Percentiles rank a stretch among this genome's conserved stretches.
Evolutionary conservation across 306 rosid genomes (phyloP).

Genomic region (Lotus japonicus): DNA sequence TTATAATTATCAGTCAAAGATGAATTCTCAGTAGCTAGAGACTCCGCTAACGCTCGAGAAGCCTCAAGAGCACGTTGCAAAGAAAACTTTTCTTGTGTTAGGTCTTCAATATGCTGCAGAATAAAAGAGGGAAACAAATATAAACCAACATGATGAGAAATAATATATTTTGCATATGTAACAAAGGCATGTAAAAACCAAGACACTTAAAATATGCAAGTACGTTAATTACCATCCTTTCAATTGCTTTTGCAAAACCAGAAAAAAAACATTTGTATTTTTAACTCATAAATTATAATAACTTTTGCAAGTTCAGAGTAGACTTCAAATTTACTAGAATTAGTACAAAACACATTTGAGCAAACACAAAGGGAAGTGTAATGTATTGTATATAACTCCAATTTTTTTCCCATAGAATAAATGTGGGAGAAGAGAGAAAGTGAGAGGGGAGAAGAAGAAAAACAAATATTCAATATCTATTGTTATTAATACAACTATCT

Average conservation of each 20-base stretch:
- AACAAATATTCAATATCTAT: background rate
- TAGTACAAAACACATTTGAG: background rate
- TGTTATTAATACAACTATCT: background rate
- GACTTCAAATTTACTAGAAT: background rate
- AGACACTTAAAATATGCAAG: conserved; percentile 1
- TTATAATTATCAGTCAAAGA: conserved; percentile 86
- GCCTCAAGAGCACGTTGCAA: conserved; percentile 87
- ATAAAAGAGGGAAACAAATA: no score
- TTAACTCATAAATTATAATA: background rate
- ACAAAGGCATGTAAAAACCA: background rate
- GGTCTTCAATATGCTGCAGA: conserved; percentile 92
- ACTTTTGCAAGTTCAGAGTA: conserved; percentile 2
- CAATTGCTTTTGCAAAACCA: background rate
- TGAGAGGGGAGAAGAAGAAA: background rate
- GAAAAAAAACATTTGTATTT: background rate
- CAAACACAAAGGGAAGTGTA: background rate
- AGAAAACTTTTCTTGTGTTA: conserved; percentile 89
- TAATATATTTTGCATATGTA: background rate
- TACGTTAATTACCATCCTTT: background rate
- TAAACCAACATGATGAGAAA: no score
- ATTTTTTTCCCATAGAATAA: background rate
- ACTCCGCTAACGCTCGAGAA: conserved; percentile 71
- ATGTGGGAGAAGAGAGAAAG: background rate
- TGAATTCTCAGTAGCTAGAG: conserved; percentile 93
- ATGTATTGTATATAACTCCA: background rate